Evolutionary conservation across 192 early-diverging fungal genomes (phyloP), one percentile per base, ranked within the genome.

Genomic region (Umbelopsis sp.): DNA sequence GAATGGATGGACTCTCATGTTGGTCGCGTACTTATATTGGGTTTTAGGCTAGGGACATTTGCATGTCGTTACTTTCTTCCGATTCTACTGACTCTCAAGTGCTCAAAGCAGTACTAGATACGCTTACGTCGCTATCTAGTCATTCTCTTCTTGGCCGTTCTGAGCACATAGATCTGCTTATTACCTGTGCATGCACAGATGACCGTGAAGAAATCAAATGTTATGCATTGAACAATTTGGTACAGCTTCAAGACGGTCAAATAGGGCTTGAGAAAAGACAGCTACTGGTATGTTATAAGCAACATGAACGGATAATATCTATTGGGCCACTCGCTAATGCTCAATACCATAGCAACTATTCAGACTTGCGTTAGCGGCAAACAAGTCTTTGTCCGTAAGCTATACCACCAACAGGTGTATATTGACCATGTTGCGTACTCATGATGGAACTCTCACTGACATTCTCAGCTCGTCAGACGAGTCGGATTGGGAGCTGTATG

Each of bases 101-200:
- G 55, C 74, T 77, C 11, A 76, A 80, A 35, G 80, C 71, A 0
- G 76, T 79, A 18, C 49, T 84, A 22, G 67, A 74, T 65, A 80
- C 80, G n/a, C 48, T 84, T 22, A 80, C 83, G 1, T 46, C 73
- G 5, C 30, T 81, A 25, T 72, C 78, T 7, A 78, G 74, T 15
- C 11, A 70, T 45, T 70, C 37, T 11, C 52, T 65, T 10, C 20
- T 46, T 0, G 22, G 35, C 20, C 35, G 30, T 0, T 37, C 35
- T 13, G 30, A 64, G 23, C 49, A 74, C 37, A 74, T 74, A 25
- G 58, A 69, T 45, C 48, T 61, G 41, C 44, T 74, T 21, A 46
- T 74, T 16, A 27, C 69, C n/a, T 74, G 70, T 55, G 68, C 73
- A 0, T 30, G 64, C 2, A 51, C 64, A 25, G 73, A 70, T 20